Percentiles rank a stretch among this genome's conserved stretches.
Conservation (phyloP, 495 filamentous ascomycete genomes). For the Elasticomyces elasticus region DNA sequence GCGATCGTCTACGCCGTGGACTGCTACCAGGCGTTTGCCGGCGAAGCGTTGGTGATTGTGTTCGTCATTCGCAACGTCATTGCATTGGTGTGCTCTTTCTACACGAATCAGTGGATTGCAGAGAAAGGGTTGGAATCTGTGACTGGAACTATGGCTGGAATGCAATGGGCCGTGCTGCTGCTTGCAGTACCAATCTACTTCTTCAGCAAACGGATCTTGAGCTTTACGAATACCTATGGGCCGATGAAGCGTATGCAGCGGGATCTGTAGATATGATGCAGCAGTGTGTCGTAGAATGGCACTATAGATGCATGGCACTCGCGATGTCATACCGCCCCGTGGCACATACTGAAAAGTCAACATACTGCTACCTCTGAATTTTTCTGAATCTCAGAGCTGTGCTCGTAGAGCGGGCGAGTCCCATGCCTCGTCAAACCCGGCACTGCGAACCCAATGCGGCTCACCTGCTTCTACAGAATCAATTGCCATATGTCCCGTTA, state of each 20-base stretch:
- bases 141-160: constrained; percentile 4
- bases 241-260: constrained; percentile 8
- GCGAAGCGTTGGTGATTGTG: constrained; percentile 11
- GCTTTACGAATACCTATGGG: constrained; percentile 8
- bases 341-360: background rate
- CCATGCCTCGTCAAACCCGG: constrained; percentile 53
- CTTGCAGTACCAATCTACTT: constrained; percentile 13
- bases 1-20: constrained; percentile 19
- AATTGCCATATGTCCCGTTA: constrained; percentile 52
- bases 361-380: background rate
- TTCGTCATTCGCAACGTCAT: constrained; percentile 12
- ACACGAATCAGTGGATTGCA: constrained; percentile 3
- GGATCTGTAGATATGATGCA: background rate
- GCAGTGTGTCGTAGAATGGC: background rate
- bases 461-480: constrained; percentile 42
- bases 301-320: background rate
- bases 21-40: constrained; percentile 11
- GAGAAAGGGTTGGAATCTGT: constrained; percentile 3
- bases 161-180: constrained; percentile 4
- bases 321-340: background rate
- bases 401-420: constrained; percentile 25
- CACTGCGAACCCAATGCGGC: constrained; percentile 42
- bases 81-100: constrained; percentile 9
- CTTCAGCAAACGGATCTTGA: constrained; percentile 7
- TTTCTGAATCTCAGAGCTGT: constrained; percentile 8